phyloP scores from a whole-genome alignment of 805 yeast genomes.

The Debaryomyces hansenii region DNA sequence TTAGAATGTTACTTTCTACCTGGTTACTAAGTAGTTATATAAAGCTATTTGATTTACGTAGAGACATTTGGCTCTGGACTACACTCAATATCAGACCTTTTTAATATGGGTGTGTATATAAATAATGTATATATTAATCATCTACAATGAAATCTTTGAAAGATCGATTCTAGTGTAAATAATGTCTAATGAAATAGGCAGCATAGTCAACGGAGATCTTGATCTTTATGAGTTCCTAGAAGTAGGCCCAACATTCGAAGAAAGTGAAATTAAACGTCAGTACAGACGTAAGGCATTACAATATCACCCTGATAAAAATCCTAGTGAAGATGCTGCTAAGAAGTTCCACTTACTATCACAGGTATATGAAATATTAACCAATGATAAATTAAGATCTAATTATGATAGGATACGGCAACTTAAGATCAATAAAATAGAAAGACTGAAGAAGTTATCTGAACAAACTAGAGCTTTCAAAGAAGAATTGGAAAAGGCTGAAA shows the following conservation, averaged over 20 bases:
- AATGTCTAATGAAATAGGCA: not conserved
- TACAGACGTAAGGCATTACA: constrained; percentile 36
- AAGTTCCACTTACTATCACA: constrained; percentile 32
- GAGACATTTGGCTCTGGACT: not conserved
- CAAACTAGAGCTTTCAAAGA: constrained; percentile 26
- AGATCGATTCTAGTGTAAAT: not conserved
- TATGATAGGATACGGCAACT: constrained; percentile 30
- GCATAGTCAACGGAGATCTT: constrained; percentile 21
- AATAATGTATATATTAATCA: not conserved
- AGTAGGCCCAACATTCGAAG: constrained; percentile 20
- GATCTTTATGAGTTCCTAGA: constrained; percentile 29
- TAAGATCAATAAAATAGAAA: constrained; percentile 9
- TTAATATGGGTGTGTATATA: not conserved
- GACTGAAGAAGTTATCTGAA: constrained; percentile 16
- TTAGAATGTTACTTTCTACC: not conserved
- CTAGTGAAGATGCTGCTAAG: constrained; percentile 18
- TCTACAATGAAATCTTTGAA: no score
- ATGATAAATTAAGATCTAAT: constrained; percentile 20
- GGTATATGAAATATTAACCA: constrained; percentile 31
- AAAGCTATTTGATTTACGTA: no score
- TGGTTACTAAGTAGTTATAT: no score
- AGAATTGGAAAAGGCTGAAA: constrained; percentile 26
- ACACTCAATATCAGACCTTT: not conserved
- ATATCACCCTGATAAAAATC: constrained; percentile 44
- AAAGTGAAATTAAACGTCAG: constrained; percentile 23